Evolutionary conservation across 805 yeast genomes (phyloP).

Genomic region (Candida coquimbonensis): DNA sequence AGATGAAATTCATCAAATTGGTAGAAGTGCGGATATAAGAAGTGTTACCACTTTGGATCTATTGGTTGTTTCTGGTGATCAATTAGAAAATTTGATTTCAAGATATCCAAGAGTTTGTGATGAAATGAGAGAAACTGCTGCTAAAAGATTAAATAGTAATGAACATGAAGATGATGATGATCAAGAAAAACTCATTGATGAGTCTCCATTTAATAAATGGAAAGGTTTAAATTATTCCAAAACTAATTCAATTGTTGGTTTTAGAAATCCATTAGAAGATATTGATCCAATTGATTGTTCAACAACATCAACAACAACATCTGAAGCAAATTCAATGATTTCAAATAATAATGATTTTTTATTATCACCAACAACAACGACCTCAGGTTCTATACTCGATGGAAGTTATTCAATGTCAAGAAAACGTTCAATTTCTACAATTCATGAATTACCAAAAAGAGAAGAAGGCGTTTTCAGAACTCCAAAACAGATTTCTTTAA

Average conservation of each 20-base stretch:
- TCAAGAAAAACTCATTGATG: slow-evolving; percentile 1
- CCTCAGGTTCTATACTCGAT: background rate
- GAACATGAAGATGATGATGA: slow-evolving; percentile 10
- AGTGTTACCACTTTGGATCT: slow-evolving; percentile 55
- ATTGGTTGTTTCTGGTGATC: slow-evolving; percentile 50
- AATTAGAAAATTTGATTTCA: slow-evolving; percentile 45
- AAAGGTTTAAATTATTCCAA: slow-evolving; percentile 12
- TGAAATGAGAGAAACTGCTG: slow-evolving; percentile 56
- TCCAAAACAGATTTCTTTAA: slow-evolving; percentile 6
- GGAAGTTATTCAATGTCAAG: slow-evolving; percentile 8
- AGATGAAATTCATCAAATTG: slow-evolving; percentile 3
- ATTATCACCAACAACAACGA: background rate
- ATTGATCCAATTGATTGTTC: slow-evolving; percentile 5
- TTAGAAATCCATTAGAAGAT: background rate
- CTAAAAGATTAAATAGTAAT: slow-evolving; percentile 36
- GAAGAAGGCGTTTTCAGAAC: too few species aligned
- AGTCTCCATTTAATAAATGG: slow-evolving; percentile 20
- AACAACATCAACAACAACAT: slow-evolving; percentile 5
- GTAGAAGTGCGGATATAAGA: slow-evolving; percentile 58
- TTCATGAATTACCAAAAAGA: slow-evolving; percentile 6
- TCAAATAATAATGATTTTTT: background rate
- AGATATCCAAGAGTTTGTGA: slow-evolving; percentile 53
- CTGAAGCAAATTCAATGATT: background rate
- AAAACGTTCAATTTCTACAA: slow-evolving; percentile 11
- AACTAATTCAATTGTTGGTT: background rate